Base-by-base conservation (phyloP, 108 stramenopile species). In the Mayamaea pseudoterrestris region DNA sequence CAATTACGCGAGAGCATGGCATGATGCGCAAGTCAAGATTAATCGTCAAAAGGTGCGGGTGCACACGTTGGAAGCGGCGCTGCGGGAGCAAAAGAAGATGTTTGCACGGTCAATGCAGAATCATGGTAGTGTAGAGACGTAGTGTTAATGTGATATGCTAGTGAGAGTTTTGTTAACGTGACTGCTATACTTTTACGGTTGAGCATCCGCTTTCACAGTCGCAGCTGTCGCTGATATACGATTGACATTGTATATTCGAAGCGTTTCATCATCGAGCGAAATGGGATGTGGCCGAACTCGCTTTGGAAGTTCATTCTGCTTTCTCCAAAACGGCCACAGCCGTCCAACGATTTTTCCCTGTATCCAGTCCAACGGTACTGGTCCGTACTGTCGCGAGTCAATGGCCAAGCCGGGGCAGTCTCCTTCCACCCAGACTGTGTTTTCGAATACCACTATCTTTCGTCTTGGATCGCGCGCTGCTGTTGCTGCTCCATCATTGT, bases 361-460 rank as follows among this genome's bases (percentile, higher is more conserved):
- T 13, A 96, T 35, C 41, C 77, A 54, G 16, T 60, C 57, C 37
- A 62, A 27, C 5, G 93, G 93, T 30, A 96, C 64, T 0, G 93
- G 83, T 22, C 95, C 95, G 58, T 81, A 94, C 40, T 84, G 73
- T 24, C 96, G 63, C 18, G 91, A 94, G 41, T 97, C 96, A 8
- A 80, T 67, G 5, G 83, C 89, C 62, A 87, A 82, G n/a, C 51
- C 47, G 13, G 90, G 89, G 69, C 91, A 91, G 50, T 97, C 96
- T 5, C 92, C 93, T 67, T 95, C 93, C 4, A 97, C 35, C 93
- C 93, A 97, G 9, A 95, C 77, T 52, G 89, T 90, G 26, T 79
- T 67, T 20, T 55, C 32, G 8, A 92, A 92, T 1, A 95, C 83
- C 23, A 51, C 59, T 18, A 76, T 49, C 11, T 45, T 61, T 22